Percentiles rank a stretch among this genome's conserved stretches.
Evolutionary conservation across 352 stramenopile species (phyloP).

Genomic region (Phytopythium kandeliae): DNA sequence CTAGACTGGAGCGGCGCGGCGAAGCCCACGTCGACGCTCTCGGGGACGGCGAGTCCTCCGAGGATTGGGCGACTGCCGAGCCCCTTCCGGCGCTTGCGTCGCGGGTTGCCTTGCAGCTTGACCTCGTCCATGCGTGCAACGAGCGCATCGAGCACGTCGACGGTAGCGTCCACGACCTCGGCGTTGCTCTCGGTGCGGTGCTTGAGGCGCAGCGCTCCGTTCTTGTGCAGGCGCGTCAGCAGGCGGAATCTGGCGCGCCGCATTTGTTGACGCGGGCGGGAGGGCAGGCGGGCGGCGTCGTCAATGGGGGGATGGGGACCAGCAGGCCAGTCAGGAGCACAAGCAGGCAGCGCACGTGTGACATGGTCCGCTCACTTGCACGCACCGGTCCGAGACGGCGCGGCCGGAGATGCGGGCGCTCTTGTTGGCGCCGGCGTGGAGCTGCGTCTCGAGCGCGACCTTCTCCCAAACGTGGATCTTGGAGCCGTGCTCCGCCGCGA

Average conservation of each 20-base stretch:
- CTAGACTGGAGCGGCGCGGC: not conserved
- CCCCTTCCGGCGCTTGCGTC: constrained; percentile 2
- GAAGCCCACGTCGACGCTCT: constrained; percentile 3
- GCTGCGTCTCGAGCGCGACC: constrained; percentile 34
- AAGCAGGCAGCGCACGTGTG: no score
- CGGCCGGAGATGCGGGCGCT: constrained; percentile 26
- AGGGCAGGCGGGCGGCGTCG: no score
- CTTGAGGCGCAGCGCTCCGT: constrained; percentile 28
- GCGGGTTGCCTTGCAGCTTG: not conserved
- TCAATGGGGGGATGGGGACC: not conserved
- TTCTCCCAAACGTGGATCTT: constrained; percentile 49
- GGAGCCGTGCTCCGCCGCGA: constrained; percentile 35
- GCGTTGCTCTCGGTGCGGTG: constrained; percentile 16
- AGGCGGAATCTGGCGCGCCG: constrained; percentile 26
- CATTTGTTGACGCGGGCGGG: constrained; percentile 1
- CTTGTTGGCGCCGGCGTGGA: constrained; percentile 12
- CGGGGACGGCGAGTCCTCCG: constrained; percentile 3
- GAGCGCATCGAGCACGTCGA: constrained; percentile 17
- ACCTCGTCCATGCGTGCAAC: constrained; percentile 8
- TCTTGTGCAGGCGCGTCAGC: constrained; percentile 26
- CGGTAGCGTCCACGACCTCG: constrained; percentile 16
- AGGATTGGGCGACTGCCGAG: constrained; percentile 4
- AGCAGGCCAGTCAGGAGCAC: no score
- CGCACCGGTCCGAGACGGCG: constrained; percentile 33
- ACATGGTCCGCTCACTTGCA: no score